These are phyloP conservation scores for Tetracladium setigerum DNA, from an alignment of 495 filamentous ascomycete species.

Conservation along the genomic window DNA sequence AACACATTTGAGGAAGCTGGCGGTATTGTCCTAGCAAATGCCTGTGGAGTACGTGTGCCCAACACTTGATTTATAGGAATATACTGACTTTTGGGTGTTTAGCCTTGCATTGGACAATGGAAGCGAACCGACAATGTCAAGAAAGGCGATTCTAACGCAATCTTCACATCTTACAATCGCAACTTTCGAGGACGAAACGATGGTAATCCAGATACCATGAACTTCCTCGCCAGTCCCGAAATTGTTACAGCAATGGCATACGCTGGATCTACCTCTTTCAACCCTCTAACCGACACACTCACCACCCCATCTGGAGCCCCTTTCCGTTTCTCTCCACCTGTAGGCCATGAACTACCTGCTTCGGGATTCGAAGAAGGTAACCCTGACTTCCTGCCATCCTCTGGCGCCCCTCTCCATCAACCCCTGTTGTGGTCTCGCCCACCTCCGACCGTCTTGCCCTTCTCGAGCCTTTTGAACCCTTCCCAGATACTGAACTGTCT, in stretches of 20 bases:
- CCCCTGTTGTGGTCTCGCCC: conserved; percentile 68
- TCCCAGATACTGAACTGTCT: conserved; percentile 66
- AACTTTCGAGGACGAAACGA: conserved; percentile 98
- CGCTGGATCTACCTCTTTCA: conserved; percentile 88
- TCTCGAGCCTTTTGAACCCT: conserved; percentile 84
- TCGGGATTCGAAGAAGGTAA: conserved; percentile 77
- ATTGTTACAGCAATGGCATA: conserved; percentile 95
- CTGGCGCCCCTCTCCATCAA: conserved; percentile 58
- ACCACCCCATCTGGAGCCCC: conserved; percentile 69
- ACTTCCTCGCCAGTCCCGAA: conserved; percentile 94
- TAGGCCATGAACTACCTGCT: conserved; percentile 66
- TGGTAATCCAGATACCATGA: conserved; percentile 93
- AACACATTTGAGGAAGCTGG: conserved; percentile 82
- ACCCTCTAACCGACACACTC: conserved; percentile 84
- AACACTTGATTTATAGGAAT: not conserved
- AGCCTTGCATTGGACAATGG: conserved; percentile 75
- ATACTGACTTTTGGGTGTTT: conserved; percentile 7
- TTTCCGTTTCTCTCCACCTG: conserved; percentile 82
- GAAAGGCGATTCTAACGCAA: conserved; percentile 87
- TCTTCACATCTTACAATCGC: conserved; percentile 95
- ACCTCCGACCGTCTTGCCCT: conserved; percentile 81
- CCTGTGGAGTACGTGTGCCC: conserved; percentile 73
- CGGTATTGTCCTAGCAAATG: conserved; percentile 86
- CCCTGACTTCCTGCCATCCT: conserved; percentile 62
- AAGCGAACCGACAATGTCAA: conserved; percentile 75